Conservation (phyloP, 768 basidiomycete genomes). For the Boletus rubescentipes region DNA sequence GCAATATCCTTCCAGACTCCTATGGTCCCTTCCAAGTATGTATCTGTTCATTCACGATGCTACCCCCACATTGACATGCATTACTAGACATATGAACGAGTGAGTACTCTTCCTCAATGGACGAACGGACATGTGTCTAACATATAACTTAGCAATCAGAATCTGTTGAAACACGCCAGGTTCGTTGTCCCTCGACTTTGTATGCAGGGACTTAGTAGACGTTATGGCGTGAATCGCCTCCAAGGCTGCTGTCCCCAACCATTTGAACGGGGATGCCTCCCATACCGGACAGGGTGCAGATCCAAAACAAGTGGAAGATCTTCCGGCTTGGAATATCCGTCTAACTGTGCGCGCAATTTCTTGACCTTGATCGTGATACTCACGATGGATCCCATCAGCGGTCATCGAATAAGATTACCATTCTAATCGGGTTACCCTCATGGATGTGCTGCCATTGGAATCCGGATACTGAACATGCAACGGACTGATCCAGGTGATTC, state of each 20-base stretch:
- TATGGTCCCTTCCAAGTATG: slow-evolving; percentile 2
- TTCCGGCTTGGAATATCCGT: neutral
- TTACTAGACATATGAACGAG: too few species aligned
- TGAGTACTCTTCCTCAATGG: neutral
- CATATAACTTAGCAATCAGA: neutral
- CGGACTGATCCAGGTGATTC: neutral
- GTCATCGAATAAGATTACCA: neutral
- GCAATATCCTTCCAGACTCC: slow-evolving; percentile 1
- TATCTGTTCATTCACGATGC: neutral
- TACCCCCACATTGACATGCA: too few species aligned
- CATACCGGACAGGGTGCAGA: neutral
- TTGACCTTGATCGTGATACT: neutral
- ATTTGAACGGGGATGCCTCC: neutral
- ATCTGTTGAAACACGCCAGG: neutral
- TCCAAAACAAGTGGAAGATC: neutral
- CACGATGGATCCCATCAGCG: neutral
- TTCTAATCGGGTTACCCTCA: neutral
- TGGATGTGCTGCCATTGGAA: slow-evolving; percentile 1
- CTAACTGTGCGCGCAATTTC: neutral
- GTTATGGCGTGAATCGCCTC: neutral
- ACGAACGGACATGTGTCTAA: neutral
- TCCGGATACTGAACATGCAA: neutral
- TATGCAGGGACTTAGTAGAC: neutral
- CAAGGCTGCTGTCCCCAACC: neutral
- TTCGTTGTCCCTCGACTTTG: neutral